Percentiles rank a stretch among this genome's conserved stretches.
phyloP scores from a whole-genome alignment of 176 grass and related monocot genomes.

The Rhynchospora pubera region DNA sequence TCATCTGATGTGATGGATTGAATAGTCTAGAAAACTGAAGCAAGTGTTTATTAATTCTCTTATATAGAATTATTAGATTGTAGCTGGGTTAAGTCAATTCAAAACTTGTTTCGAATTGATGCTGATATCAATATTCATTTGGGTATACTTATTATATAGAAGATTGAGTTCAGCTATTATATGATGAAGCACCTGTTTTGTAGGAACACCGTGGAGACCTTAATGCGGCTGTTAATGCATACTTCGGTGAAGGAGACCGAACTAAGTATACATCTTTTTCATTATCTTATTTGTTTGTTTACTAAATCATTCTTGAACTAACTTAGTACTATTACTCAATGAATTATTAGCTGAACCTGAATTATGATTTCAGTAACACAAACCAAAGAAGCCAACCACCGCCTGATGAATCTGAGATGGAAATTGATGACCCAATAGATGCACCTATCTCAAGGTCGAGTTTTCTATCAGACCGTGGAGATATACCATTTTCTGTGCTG shows the following conservation, averaged over 20 bases:
- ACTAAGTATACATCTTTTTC: conserved; percentile 32
- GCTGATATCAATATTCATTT: background rate
- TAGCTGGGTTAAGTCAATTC: background rate
- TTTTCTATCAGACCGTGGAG: conserved; percentile 20
- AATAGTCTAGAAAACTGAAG: background rate
- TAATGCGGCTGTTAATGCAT: conserved; percentile 87
- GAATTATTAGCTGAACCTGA: background rate
- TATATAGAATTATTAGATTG: background rate
- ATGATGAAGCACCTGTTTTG: background rate
- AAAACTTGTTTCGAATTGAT: background rate
- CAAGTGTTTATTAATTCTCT: background rate
- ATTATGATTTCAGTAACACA: conserved; percentile 44
- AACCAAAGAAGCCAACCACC: conserved; percentile 26
- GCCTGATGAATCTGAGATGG: conserved; percentile 45
- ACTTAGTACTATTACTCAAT: background rate
- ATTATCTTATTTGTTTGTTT: conserved; percentile 5
- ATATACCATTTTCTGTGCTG: conserved; percentile 43
- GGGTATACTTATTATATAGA: background rate
- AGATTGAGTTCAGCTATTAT: background rate
- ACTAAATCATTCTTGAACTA: background rate
- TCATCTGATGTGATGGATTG: background rate
- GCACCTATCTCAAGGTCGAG: conserved; percentile 18
- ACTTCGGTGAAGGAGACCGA: conserved; percentile 76
- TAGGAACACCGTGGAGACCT: conserved; percentile 82
- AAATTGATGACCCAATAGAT: conserved; percentile 55